A percentile compares a stretch with the other conserved stretches of the same genome.
Evolutionary conservation across 2,329 filamentous ascomycete species (phyloP).

Genomic region (Hortaea sp.): DNA sequence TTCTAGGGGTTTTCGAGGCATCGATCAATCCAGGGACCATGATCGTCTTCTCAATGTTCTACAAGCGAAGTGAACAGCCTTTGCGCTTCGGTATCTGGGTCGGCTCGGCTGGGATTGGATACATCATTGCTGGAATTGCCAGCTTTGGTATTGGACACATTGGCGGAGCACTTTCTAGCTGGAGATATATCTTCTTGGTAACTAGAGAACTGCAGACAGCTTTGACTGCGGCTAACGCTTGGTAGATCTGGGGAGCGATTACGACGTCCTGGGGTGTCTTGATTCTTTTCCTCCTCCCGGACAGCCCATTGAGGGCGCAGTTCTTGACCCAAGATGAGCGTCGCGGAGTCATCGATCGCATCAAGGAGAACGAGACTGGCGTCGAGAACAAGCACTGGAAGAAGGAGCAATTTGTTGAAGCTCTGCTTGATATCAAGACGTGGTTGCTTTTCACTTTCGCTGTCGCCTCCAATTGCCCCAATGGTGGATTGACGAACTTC

Average conservation of each 20-base stretch:
- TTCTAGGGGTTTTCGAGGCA: neutral
- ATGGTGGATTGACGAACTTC: slow-evolving; percentile 48
- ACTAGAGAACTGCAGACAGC: too few relatives aligned
- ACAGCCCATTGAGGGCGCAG: slow-evolving; percentile 43
- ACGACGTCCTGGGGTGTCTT: slow-evolving; percentile 44
- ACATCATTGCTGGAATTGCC: neutral
- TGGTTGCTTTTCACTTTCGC: slow-evolving; percentile 38
- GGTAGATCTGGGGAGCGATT: too few relatives aligned
- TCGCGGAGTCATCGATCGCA: too few relatives aligned
- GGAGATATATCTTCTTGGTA: too few relatives aligned
- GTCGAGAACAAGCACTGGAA: slow-evolving; percentile 43
- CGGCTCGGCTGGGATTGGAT: neutral
- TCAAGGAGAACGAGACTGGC: slow-evolving; percentile 43
- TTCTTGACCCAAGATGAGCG: slow-evolving; percentile 33
- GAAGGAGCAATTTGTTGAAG: slow-evolving; percentile 34
- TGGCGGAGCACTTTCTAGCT: too few relatives aligned
- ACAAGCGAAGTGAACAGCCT: neutral
- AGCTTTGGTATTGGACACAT: neutral
- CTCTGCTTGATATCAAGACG: slow-evolving; percentile 35
- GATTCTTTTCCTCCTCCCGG: slow-evolving; percentile 30
- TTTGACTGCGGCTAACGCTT: too few relatives aligned
- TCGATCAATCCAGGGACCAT: neutral
- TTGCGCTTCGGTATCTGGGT: slow-evolving; percentile 11
- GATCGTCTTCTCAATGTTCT: neutral
- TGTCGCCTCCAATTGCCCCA: slow-evolving; percentile 42